Evolutionary conservation across 495 filamentous ascomycete genomes (phyloP), one percentile per base, ranked within the genome.

Genomic region (Penicillium coprophilum): DNA sequence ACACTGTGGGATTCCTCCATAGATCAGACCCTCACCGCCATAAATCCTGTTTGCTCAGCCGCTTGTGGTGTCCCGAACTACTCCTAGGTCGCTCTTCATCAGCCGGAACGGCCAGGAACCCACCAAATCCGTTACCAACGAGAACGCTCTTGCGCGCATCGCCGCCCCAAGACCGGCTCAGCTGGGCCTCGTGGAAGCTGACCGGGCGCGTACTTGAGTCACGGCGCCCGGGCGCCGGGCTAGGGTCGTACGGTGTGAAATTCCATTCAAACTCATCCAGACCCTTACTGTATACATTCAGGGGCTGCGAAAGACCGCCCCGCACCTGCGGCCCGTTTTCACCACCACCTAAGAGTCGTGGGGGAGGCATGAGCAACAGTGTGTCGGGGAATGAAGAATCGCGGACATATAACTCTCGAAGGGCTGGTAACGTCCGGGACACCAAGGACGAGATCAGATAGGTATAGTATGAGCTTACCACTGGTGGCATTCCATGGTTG

Each of bases 181-280:
- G 62, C 41, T 75, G 72, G 5, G 81, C 79, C 31, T 72, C 74
- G 55, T 82, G 80, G 40, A 83, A 73, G 60, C 77, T 81, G 6
- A 85, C 68, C 0, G 85, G 85, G 15, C 82, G 73, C 2, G 79
- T 84, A 6, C 68, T 69, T 39, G 74, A 55, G 31, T 67, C 70
- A 3, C 65, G 64, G 6, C 68, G 71, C 13, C 68, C 69, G 15
- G 65, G 48, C 0, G 66, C 67, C 5, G 71, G 55, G 5, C 75
- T 66, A 3, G 82, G 84, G 6, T 79, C 72, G 57, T 86, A 77
- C 7, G 79, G 73, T 0, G 84, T 87, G 66, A 92, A 88, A 58
- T 88, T 87, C 92, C 92, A 96, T 60, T 92, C 90, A 20, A 90
- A 75, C 62, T 92, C 90, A 57, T 92, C 86, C 19, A 91, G 79